Evolutionary conservation across 139 green algal species (phyloP), one percentile per base, ranked within the genome.

Genomic region (Volvox reticuliferus): DNA sequence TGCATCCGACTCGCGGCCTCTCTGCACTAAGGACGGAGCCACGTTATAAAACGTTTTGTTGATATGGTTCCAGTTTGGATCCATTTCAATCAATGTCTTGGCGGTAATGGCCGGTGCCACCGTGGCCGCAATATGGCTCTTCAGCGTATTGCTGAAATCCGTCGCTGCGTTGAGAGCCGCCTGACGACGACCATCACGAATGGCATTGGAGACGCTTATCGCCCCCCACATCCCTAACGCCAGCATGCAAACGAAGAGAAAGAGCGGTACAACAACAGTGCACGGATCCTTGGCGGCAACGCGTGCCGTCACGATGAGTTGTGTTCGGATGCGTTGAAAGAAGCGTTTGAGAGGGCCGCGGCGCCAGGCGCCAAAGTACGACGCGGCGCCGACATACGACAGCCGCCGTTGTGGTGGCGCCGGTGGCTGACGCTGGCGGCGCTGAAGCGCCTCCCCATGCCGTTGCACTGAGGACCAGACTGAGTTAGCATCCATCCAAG

Each of bases 221-320:
- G 73, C 69, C 44, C 85, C 85, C 85, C 85, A 89, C n/a, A 89
- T 68, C 69, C 85, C 85, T 0, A 89, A 73, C 19, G 69, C 69
- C 37, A 89, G 71, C 85, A 89, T 36, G 28, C 22, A 61, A n/a
- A 82, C 9, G 17, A 89, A 71, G 37, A 89, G 1, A 12, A 87
- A 1, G 16, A 87, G 17, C 28, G 87, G 87, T 22, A 91, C 37
- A 76, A 77, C 62, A 26, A 81, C 28, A 1, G 87, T 91, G 33
- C 12, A 61, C 21, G 87, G 87, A 33, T 91, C 87, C 19, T 79
- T 78, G 6, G 61, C n/a, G 0, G 32, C 62, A 24, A 91, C 87
- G n/a, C 87, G 87, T 1, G 35, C 35, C 87, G n/a, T 82, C 0
- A 81, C 62, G 37, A 87, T 65, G 37, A 91, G 21, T 28, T 73